A percentile compares a stretch with the other conserved stretches of the same genome.
phyloP scores from a whole-genome alignment of 208 protist genomes.

The Trypanosoma mega region DNA sequence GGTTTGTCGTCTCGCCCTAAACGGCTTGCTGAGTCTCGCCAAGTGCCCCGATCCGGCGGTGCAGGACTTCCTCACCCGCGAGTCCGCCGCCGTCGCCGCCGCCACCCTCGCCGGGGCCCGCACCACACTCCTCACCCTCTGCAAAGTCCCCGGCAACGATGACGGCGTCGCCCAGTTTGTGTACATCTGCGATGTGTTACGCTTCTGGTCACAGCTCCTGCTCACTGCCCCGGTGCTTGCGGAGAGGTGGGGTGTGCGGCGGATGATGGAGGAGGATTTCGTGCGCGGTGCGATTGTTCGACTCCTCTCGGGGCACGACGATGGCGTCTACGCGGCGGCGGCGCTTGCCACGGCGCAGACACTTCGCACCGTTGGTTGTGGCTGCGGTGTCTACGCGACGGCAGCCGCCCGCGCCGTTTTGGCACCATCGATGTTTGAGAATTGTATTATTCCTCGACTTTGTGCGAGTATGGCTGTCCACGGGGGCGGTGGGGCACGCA shows the following conservation, averaged over 20 bases:
- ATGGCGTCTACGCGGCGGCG: constrained; percentile 50
- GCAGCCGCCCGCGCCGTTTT: constrained; percentile 46
- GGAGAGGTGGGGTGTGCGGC: constrained; percentile 28
- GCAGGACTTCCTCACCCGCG: constrained; percentile 28
- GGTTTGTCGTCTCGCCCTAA: constrained; percentile 57
- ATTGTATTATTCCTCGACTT: constrained; percentile 49
- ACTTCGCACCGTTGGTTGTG: constrained; percentile 29
- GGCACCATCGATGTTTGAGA: constrained; percentile 35
- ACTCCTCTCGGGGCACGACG: constrained; percentile 51
- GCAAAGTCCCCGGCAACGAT: constrained; percentile 77
- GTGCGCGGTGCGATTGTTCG: constrained; percentile 51
- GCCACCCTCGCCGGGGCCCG: constrained; percentile 42
- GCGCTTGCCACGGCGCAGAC: constrained; percentile 41
- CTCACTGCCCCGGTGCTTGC: constrained; percentile 46
- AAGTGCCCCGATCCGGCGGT: constrained; percentile 67
- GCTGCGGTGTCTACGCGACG: constrained; percentile 20
- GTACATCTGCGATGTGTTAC: constrained; percentile 58
- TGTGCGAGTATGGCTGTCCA: constrained; percentile 37
- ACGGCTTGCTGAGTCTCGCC: constrained; percentile 59
- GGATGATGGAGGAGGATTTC: constrained; percentile 45
- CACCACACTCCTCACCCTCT: constrained; percentile 67
- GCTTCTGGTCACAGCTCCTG: constrained; percentile 55
- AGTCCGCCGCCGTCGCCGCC: constrained; percentile 25
- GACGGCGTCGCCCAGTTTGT: constrained; percentile 53
- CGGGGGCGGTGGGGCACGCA: constrained; percentile 37